Evolutionary conservation across 176 grass and related monocot genomes (phyloP), one percentile per base, ranked within the genome.

Genomic region (Puccinellia tenuiflora): DNA sequence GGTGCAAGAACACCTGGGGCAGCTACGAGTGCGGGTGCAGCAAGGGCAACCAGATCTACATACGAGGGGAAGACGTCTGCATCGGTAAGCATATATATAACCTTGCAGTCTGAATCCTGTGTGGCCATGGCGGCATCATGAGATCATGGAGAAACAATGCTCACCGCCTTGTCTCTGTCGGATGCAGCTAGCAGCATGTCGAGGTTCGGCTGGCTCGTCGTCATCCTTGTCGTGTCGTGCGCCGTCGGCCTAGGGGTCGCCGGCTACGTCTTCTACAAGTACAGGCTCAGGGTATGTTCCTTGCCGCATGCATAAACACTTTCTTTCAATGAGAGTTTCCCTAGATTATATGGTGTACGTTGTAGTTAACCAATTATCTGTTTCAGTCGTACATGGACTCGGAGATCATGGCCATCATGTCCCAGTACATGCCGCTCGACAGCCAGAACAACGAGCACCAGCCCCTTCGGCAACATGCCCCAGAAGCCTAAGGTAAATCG

Each of bases 401-500:
- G 28, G 93, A 99, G 91, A 88, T 99, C 85, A 96, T 96, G 96
- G 88, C 97, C 34, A 99, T 99, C 80, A 99, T 99, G 97, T 94
- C 97, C 2, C 93, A 99, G 75, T 99, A 99, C 89, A 96, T 99
- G 97, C 97, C 97, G 12, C 81, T 99, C 7, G 97, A 99, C 83
- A 99, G 76, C 83, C 89, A 99, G 21, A 80, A 92, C 17, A 88
- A 92, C 4, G 93, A 94, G 68, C 79, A 74, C n/a, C 93, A 94
- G 60, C 91, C 97, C 2, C 85, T 99, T 16, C 83, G 91, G 50
- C 87, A 91, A 53, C 82, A 87, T 46, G 89, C 93, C 29, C 71
- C 93, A 33, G 82, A 81, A 45, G 87, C 90, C 18, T 92, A 22
- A 92, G 80, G 85, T 86, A 60, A 18, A 81, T 55, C 38, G 18